A percentile compares a stretch with the other conserved stretches of the same genome.
These are phyloP conservation scores for Asterophora lycoperdoides DNA, from an alignment of 768 basidiomycete species.

Conservation along the genomic window DNA sequence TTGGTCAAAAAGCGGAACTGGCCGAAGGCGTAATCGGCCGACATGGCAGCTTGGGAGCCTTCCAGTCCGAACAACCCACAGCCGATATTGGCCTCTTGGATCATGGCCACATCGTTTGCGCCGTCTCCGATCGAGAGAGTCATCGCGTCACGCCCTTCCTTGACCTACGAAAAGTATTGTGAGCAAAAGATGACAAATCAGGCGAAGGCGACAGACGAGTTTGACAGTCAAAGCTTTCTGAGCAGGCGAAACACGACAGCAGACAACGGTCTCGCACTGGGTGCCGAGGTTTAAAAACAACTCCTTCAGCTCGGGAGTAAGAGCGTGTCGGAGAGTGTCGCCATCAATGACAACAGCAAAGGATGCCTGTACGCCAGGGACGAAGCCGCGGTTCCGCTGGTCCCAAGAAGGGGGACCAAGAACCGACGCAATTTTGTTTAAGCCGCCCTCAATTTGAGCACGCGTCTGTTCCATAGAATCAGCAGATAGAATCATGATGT, in stretches of 20 bases:
- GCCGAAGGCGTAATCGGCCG: constrained; percentile 96
- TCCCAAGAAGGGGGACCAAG: constrained; percentile 71
- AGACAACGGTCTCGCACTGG: constrained; percentile 97
- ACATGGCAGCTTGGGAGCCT: constrained; percentile 98
- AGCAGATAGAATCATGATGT: constrained; percentile 94
- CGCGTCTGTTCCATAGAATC: constrained; percentile 71
- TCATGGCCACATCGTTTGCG: constrained; percentile 99
- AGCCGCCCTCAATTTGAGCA: constrained; percentile 82
- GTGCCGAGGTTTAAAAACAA: constrained; percentile 90
- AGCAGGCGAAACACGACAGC: constrained; percentile 95
- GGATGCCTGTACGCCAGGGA: constrained; percentile 59
- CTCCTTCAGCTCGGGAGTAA: constrained; percentile 71
- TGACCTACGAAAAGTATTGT: constrained; percentile 53
- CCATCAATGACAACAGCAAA: constrained; percentile 98
- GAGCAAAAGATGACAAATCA: constrained; percentile 1
- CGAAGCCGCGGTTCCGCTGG: constrained; percentile 59
- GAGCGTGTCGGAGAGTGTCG: constrained; percentile 81
- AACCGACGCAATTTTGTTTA: constrained; percentile 91
- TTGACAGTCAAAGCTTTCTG: constrained; percentile 98
- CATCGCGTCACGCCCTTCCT: constrained; percentile 94
- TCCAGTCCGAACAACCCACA: constrained; percentile 92
- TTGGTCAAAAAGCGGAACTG: constrained; percentile 95
- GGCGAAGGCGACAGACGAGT: constrained; percentile 47
- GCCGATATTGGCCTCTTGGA: constrained; percentile 98
- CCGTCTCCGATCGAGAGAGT: constrained; percentile 95